These are phyloP conservation scores for Chaetomium sp. DNA, from an alignment of 2,329 filamentous ascomycete genomes.

Conservation along the genomic window DNA sequence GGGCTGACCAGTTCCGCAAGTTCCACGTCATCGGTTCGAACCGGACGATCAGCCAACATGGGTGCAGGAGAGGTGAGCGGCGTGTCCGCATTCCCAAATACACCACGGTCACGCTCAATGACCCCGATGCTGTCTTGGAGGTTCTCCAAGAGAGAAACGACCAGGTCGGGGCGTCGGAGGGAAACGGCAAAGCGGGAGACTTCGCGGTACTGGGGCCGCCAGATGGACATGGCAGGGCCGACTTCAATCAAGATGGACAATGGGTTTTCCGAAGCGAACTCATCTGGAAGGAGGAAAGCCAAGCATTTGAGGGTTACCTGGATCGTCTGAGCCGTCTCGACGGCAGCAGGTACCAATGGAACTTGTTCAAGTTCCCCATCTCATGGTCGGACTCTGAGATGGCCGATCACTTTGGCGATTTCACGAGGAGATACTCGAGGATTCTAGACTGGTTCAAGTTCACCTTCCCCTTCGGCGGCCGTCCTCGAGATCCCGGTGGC, in stretches of 20 bases:
- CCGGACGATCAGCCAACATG: constrained; percentile 18
- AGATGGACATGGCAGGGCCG: not conserved
- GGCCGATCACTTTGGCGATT: constrained; percentile 31
- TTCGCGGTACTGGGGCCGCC: not conserved
- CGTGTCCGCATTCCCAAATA: constrained; percentile 34
- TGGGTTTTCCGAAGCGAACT: constrained; percentile 16
- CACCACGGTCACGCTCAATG: constrained; percentile 27
- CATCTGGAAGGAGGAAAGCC: not conserved
- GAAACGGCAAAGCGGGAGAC: not conserved
- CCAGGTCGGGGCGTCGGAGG: not conserved
- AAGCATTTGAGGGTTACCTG: not conserved
- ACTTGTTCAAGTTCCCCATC: constrained; percentile 35
- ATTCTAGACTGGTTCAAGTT: constrained; percentile 34
- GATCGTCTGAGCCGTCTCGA: not conserved
- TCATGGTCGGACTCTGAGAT: constrained; percentile 37
- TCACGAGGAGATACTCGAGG: constrained; percentile 23
- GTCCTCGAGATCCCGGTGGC: not conserved
- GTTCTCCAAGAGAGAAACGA: constrained; percentile 14
- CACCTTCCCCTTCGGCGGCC: constrained; percentile 21
- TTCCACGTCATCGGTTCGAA: constrained; percentile 51
- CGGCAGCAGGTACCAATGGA: constrained; percentile 2
- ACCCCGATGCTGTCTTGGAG: constrained; percentile 31
- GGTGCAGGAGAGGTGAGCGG: constrained; percentile 24
- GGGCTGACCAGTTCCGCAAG: constrained; percentile 45
- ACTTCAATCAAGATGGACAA: not conserved